Evolutionary conservation across 176 grass and related monocot genomes (phyloP).

Genomic region (Neostapfia colusana): DNA sequence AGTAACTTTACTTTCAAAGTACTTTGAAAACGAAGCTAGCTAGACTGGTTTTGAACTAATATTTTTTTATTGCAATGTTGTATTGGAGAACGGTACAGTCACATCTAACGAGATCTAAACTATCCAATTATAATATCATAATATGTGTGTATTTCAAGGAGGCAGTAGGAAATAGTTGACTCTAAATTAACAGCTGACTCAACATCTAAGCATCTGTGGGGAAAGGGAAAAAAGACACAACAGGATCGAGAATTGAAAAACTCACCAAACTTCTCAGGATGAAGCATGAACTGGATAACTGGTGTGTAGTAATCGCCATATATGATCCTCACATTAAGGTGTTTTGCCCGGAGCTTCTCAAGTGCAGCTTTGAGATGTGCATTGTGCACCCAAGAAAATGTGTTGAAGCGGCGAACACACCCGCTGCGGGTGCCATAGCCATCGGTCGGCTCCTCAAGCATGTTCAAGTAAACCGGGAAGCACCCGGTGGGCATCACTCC

Average conservation of each 20-base stretch:
- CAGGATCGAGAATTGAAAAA: conserved; percentile 22
- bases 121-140: conserved; percentile 29
- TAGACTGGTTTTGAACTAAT: background rate
- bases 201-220: background rate
- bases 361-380: conserved; percentile 56
- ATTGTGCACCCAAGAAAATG: conserved; percentile 77
- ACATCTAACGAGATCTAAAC: conserved; percentile 36
- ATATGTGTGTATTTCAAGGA: conserved; percentile 41
- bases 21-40: conserved; percentile 32
- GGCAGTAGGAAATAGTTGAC: conserved; percentile 20
- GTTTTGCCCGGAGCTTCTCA: conserved; percentile 58
- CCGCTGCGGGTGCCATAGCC: conserved; percentile 56
- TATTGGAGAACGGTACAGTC: conserved; percentile 18
- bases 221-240: background rate
- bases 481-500: conserved; percentile 85
- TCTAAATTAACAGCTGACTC: background rate
- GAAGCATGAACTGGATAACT: conserved; percentile 72
- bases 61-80: conserved; percentile 6
- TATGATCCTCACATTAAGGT: conserved; percentile 67
- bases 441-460: conserved; percentile 44
- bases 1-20: conserved; percentile 38
- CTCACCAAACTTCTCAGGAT: conserved; percentile 78
- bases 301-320: conserved; percentile 87
- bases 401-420: conserved; percentile 71
- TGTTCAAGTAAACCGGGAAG: conserved; percentile 70